Evolutionary conservation across 352 stramenopile genomes (phyloP).

Genomic region (Phytophthora foliorum): DNA sequence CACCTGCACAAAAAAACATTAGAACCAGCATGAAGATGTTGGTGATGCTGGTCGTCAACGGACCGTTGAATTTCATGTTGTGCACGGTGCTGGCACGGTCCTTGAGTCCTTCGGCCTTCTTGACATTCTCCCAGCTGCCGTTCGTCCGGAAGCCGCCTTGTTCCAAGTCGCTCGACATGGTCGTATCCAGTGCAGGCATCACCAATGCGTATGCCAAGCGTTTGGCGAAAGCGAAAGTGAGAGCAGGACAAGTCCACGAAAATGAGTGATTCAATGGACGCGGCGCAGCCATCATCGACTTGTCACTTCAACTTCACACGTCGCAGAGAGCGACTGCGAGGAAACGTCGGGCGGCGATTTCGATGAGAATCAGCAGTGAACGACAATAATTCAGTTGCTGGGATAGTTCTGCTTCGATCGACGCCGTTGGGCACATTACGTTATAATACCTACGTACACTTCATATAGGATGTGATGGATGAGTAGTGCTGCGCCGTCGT

Average conservation of each 20-base stretch:
- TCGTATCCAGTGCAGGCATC: constrained; percentile 17
- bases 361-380: neutral
- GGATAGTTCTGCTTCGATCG: constrained; percentile 10
- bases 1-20: constrained; percentile 38
- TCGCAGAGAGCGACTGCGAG: constrained; percentile 18
- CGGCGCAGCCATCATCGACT: constrained; percentile 32
- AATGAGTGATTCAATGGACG: constrained; percentile 4
- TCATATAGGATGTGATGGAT: neutral
- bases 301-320: constrained; percentile 30
- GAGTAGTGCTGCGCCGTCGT: neutral
- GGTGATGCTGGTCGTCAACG: neutral
- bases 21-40: neutral
- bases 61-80: constrained; percentile 75
- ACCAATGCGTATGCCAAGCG: neutral
- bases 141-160: constrained; percentile 25
- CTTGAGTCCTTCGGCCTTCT: constrained; percentile 66
- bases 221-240: constrained; percentile 29
- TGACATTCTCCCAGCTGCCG: constrained; percentile 70
- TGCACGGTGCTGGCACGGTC: constrained; percentile 77
- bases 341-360: constrained; percentile 16
- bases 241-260: neutral
- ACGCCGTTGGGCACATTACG: neutral
- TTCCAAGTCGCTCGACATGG: constrained; percentile 29
- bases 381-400: too few relatives aligned
- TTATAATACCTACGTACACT: neutral